phyloP scores from a whole-genome alignment of 306 rosid species.

The Sphenostylis stenocarpa region DNA sequence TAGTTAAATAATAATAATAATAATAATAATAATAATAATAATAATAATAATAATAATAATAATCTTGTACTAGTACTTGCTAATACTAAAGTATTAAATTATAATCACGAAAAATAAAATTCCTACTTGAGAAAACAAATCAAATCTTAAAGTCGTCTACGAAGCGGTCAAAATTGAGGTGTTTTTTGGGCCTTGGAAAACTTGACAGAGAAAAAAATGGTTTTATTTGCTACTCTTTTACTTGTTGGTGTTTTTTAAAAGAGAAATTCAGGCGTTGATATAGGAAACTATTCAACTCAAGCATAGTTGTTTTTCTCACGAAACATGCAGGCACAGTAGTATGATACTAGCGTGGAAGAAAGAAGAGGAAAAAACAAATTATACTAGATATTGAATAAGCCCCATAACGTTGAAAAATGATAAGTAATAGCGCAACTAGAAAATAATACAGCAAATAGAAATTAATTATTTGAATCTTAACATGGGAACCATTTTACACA shows the following conservation, averaged over 20 bases:
- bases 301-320: not conserved
- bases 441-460: not conserved
- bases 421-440: not conserved
- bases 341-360: conserved; percentile 12
- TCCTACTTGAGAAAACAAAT: not conserved
- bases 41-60: not conserved
- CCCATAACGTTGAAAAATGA: not conserved
- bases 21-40: not conserved
- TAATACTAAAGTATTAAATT: not conserved
- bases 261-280: not conserved
- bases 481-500: not conserved
- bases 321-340: not conserved
- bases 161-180: not conserved
- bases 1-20: not conserved
- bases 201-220: not conserved
- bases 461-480: not conserved
- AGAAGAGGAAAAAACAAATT: not conserved
- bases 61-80: not conserved
- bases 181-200: not conserved
- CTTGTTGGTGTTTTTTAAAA: not conserved
- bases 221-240: not conserved
- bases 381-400: not conserved
- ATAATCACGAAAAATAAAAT: not conserved
- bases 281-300: not conserved
- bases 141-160: not conserved